Evolutionary conservation across 2,329 filamentous ascomycete genomes (phyloP).

Genomic region (Botrytis fabae): DNA sequence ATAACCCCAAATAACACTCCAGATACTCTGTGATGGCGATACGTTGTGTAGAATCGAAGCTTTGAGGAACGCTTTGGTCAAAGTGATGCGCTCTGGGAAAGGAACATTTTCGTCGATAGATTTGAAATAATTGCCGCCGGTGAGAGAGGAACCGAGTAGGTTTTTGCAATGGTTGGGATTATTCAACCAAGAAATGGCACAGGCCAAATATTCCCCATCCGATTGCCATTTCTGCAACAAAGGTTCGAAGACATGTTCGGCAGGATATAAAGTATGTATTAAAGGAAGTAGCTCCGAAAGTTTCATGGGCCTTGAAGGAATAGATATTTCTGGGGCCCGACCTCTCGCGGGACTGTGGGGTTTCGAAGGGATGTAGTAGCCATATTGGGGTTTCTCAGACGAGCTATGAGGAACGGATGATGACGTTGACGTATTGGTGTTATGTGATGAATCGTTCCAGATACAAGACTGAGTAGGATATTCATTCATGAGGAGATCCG

Average conservation of each 20-base stretch:
- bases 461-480: not conserved
- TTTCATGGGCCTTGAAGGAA: slow-evolving; percentile 14
- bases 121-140: slow-evolving; percentile 28
- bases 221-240: slow-evolving; percentile 31
- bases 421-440: not conserved
- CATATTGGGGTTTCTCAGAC: not conserved
- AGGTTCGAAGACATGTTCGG: slow-evolving; percentile 24
- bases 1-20: slow-evolving; percentile 18
- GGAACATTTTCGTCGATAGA: slow-evolving; percentile 31
- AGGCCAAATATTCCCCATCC: slow-evolving; percentile 25
- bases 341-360: not conserved
- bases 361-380: not conserved
- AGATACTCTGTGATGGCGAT: slow-evolving; percentile 9
- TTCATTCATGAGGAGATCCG: slow-evolving; percentile 5
- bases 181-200: slow-evolving; percentile 25
- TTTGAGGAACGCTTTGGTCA: slow-evolving; percentile 30
- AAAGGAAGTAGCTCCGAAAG: slow-evolving; percentile 17
- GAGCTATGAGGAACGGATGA: not conserved
- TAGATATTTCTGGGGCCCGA: not conserved
- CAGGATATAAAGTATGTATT: not conserved
- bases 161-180: slow-evolving; percentile 22
- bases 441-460: not conserved
- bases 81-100: slow-evolving; percentile 26
- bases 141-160: slow-evolving; percentile 18
- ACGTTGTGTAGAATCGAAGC: slow-evolving; percentile 19